These are phyloP conservation scores for Malassezia equina DNA, from an alignment of 1,284 basidiomycete genomes.

Conservation along the genomic window DNA sequence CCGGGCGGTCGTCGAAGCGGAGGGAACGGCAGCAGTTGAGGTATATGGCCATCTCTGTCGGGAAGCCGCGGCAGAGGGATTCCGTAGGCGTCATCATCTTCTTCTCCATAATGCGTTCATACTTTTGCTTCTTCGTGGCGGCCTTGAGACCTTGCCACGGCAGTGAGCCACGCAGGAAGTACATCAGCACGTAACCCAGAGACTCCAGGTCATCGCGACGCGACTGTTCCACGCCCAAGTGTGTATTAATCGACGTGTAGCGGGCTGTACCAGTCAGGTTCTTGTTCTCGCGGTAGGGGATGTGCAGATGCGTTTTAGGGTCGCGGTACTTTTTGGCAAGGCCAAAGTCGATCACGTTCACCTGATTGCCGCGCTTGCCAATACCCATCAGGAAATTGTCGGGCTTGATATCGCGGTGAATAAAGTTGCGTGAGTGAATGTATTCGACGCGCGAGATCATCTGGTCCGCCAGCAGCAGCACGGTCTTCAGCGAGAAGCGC, in stretches of 20 bases:
- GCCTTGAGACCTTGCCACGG: constrained; percentile 48
- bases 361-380: constrained; percentile 97
- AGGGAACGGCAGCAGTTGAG: constrained; percentile 49
- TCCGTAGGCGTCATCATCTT: constrained; percentile 49
- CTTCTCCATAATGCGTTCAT: constrained; percentile 49
- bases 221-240: constrained; percentile 66
- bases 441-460: constrained; percentile 97
- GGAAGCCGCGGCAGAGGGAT: constrained; percentile 48
- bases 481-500: constrained; percentile 95
- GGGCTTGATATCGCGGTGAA: constrained; percentile 97
- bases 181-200: constrained; percentile 47
- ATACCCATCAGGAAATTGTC: constrained; percentile 99
- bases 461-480: constrained; percentile 90
- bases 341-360: constrained; percentile 99
- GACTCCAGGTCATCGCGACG: constrained; percentile 47
- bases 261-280: constrained; percentile 96
- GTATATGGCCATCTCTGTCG: constrained; percentile 49
- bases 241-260: constrained; percentile 99
- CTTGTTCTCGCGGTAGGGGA: constrained; percentile 99
- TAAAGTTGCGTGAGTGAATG: constrained; percentile 98
- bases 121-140: constrained; percentile 49
- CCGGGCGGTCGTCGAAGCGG: constrained; percentile 48
- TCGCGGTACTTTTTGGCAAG: constrained; percentile 99
- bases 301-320: constrained; percentile 97
- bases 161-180: constrained; percentile 47